phyloP scores from a whole-genome alignment of 257 asterid genomes.

The Solanum bulbocastanum region DNA sequence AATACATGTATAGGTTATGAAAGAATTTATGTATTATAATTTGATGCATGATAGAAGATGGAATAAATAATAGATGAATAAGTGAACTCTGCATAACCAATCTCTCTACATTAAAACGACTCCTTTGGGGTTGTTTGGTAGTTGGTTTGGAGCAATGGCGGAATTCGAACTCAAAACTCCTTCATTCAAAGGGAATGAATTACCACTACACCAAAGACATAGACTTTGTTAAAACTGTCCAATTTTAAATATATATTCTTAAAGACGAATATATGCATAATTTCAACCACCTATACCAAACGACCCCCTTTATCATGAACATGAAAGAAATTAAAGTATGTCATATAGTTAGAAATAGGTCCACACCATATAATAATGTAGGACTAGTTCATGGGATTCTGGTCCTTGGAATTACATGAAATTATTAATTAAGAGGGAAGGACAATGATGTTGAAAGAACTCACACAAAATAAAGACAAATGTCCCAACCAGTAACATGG shows the following conservation, averaged over 20 bases:
- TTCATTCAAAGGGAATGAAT: too few species aligned
- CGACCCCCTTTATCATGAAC: not conserved
- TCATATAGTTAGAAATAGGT: not conserved
- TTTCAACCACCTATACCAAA: not conserved
- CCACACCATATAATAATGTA: conserved; percentile 36
- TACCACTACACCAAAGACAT: too few species aligned
- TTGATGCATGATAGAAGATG: not conserved
- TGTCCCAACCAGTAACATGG: conserved; percentile 6
- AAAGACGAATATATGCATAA: not conserved
- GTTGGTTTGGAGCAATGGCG: too few species aligned
- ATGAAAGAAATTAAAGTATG: not conserved
- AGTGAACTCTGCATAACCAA: too few species aligned
- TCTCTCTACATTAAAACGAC: too few species aligned
- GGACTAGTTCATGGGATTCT: conserved; percentile 41
- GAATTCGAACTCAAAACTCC: too few species aligned
- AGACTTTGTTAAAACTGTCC: too few species aligned
- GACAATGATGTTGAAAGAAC: conserved; percentile 3
- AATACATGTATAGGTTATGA: too few species aligned
- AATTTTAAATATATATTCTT: too few species aligned
- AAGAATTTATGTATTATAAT: too few species aligned
- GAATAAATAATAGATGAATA: too few species aligned
- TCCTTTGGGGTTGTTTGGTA: too few species aligned
- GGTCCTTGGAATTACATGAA: conserved; percentile 35
- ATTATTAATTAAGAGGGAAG: conserved; percentile 4
- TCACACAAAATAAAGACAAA: not conserved